Percentiles rank a stretch among this genome's conserved stretches.
Conservation (phyloP, 768 basidiomycete species). For the Leccinum barrowsii region DNA sequence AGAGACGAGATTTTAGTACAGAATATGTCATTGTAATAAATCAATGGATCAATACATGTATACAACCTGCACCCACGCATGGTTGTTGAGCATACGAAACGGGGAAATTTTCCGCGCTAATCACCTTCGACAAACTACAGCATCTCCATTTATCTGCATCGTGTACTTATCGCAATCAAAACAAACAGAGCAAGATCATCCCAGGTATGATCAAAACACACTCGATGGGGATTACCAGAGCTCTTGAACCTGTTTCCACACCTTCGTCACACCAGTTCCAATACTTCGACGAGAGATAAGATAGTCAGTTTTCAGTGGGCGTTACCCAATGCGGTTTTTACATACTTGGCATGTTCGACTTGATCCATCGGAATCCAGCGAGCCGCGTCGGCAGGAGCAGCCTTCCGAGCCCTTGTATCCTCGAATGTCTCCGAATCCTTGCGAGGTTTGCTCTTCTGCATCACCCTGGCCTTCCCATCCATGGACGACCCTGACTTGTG, state of each 20-base stretch:
- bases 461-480: conserved; percentile 6
- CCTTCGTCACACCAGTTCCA: conserved; percentile 70
- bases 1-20: neutral
- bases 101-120: neutral
- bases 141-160: neutral
- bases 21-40: neutral
- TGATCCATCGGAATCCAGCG: conserved; percentile 55
- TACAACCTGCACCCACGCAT: conserved; percentile 14
- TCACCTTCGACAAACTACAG: neutral
- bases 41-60: neutral
- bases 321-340: conserved; percentile 14
- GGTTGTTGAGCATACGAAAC: neutral
- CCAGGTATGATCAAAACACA: neutral
- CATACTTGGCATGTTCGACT: conserved; percentile 61
- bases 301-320: neutral
- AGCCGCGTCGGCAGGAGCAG: conserved; percentile 17
- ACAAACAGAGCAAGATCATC: neutral
- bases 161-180: neutral
- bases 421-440: conserved; percentile 9
- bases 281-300: conserved; percentile 41
- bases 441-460: conserved; percentile 10
- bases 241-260: conserved; percentile 58
- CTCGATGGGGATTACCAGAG: conserved; percentile 15
- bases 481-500: neutral
- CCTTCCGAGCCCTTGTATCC: conserved; percentile 10